Percentiles rank a stretch among this genome's conserved stretches.
phyloP scores from a whole-genome alignment of 306 rosid species.

The Lithocarpus polystachyus region DNA sequence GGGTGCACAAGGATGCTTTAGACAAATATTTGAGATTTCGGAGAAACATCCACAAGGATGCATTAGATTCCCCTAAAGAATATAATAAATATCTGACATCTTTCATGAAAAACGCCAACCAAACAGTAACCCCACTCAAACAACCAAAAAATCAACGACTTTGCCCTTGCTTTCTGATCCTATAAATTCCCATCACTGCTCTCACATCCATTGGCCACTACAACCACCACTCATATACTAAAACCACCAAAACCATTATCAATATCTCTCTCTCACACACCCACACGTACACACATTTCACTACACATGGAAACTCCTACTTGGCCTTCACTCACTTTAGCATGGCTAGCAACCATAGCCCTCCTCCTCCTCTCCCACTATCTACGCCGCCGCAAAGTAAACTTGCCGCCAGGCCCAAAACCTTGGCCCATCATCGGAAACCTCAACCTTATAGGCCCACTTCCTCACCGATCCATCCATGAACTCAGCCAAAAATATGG shows the following conservation, averaged over 20 bases:
- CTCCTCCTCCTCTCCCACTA: constrained; percentile 47
- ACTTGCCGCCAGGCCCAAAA: constrained; percentile 75
- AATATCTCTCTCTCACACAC: background rate
- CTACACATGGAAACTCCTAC: constrained; percentile 18
- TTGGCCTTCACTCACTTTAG: constrained; percentile 35
- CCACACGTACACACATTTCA: constrained; percentile 8
- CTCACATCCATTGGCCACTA: background rate
- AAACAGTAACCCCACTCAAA: background rate
- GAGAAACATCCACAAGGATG: no score
- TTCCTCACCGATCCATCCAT: constrained; percentile 70
- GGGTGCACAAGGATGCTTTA: no score
- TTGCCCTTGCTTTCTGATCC: background rate
- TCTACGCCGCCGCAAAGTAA: constrained; percentile 39
- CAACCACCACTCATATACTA: background rate
- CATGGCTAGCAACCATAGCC: constrained; percentile 39
- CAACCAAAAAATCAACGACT: background rate
- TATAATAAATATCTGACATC: no score
- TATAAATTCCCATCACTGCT: background rate
- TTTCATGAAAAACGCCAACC: background rate
- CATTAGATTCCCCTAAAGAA: no score
- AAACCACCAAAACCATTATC: background rate
- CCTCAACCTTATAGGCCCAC: constrained; percentile 66
- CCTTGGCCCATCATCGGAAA: constrained; percentile 90
- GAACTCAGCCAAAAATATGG: constrained; percentile 55
- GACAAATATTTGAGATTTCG: no score